Evolutionary conservation across 2,329 filamentous ascomycete species (phyloP), one percentile per base, ranked within the genome.

Genomic region (Ophiostoma ips): DNA sequence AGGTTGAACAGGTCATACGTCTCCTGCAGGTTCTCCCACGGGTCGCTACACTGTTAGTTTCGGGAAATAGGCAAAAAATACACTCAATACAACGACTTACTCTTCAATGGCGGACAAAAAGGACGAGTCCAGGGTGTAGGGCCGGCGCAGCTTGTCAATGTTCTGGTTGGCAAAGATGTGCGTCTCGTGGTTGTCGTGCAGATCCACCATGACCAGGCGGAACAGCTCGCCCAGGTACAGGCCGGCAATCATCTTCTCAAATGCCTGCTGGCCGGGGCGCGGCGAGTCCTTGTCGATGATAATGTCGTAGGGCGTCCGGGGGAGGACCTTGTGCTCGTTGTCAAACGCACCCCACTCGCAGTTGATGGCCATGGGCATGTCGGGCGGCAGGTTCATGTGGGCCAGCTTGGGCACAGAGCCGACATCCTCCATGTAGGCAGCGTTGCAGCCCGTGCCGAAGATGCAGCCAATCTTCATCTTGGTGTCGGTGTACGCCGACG

Each of bases 261-360:
- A 95, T 1, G 87, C 82, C 69, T 96, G 90, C 68, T 95, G 88
- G 47, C 88, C 89, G 3, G 90, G 90, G 24, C 89, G 84, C 34
- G 90, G 90, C 18, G 89, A 95, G 60, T 92, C 84, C 58, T 86
- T 81, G 71, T 96, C 90, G 61, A 96, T 87, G 58, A 83, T 79
- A 53, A 85, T 71, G 64, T 96, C 90, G 66, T 92, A 95, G 52
- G 77, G 77, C 24, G 89, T 95, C 50, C 81, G 77, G 12, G 89
- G 89, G 12, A 95, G 81, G 50, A 95, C 83, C 60, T 83, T 76
- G 70, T 90, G 84, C 67, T 94, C 86, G 65, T 95, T 95, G 67
- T 95, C 90, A 62, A 96, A 95, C 33, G 90, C 89, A 57, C 90
- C 90, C 77, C 89, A 95, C 66, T 96, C 90, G 71, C 89, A 95